These are phyloP conservation scores for Cryptosporidium baileyi DNA, from an alignment of 169 alveolate genomes.

Conservation along the genomic window DNA sequence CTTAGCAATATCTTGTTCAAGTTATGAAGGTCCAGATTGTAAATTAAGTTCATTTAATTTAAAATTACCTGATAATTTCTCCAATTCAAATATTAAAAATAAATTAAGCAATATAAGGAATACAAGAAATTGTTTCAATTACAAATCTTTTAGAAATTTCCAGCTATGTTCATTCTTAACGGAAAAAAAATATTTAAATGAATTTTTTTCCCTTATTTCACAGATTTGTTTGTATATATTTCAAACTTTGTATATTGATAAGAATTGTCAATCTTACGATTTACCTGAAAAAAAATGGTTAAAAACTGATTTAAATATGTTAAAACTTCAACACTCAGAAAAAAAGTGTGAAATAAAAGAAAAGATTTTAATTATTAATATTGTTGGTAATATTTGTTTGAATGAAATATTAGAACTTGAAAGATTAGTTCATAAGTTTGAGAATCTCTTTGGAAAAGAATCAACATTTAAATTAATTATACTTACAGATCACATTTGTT, in stretches of 20 bases:
- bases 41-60: slow-evolving; percentile 6
- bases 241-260: neutral
- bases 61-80: neutral
- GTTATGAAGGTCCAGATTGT: slow-evolving; percentile 62
- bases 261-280: neutral
- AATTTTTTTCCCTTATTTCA: neutral
- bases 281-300: too few species aligned
- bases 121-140: neutral
- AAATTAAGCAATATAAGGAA: neutral
- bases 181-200: neutral
- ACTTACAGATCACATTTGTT: slow-evolving; percentile 8
- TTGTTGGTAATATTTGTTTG: slow-evolving; percentile 18
- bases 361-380: neutral
- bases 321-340: neutral
- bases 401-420: slow-evolving; percentile 18
- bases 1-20: slow-evolving; percentile 34
- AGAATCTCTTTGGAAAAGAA: neutral
- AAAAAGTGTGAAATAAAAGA: neutral
- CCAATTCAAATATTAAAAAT: neutral
- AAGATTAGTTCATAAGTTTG: neutral
- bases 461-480: neutral
- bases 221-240: neutral
- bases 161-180: slow-evolving; percentile 9
- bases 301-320: neutral
- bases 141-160: slow-evolving; percentile 3